Evolutionary conservation across 345 rosid species (phyloP).

Genomic region (Euphorbia lathyris): DNA sequence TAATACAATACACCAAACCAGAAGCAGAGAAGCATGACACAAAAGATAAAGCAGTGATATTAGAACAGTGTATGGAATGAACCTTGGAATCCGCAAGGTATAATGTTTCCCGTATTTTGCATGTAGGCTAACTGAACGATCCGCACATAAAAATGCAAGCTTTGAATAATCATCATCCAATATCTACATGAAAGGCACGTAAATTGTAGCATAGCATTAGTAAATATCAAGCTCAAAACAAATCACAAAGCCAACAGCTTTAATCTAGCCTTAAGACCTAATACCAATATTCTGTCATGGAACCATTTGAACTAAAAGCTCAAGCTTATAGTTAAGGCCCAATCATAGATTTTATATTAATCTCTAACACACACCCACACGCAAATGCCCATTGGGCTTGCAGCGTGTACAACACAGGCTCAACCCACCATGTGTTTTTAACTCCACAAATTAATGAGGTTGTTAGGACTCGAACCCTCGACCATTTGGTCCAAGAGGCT

Average conservation of each 20-base stretch:
- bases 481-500: too few species aligned
- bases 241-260: not conserved
- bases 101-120: slow-evolving; percentile 92
- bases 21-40: not conserved
- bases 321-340: too few species aligned
- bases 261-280: not conserved
- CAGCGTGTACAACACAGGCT: too few species aligned
- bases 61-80: slow-evolving; percentile 5
- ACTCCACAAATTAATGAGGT: too few species aligned
- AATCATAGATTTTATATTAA: too few species aligned
- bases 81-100: slow-evolving; percentile 87
- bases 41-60: not conserved
- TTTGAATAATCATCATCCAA: slow-evolving; percentile 84
- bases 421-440: too few species aligned
- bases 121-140: slow-evolving; percentile 80
- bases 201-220: not conserved
- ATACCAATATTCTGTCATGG: too few species aligned
- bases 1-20: not conserved
- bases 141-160: slow-evolving; percentile 88
- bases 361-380: too few species aligned
- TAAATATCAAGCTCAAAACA: slow-evolving; percentile 6
- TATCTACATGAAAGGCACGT: slow-evolving; percentile 38
- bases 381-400: too few species aligned
- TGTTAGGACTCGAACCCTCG: too few species aligned
- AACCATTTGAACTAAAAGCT: too few species aligned